Evolutionary conservation across 2,329 filamentous ascomycete species (phyloP), one percentile per base, ranked within the genome.

Genomic region (Exserohilum rostratum): DNA sequence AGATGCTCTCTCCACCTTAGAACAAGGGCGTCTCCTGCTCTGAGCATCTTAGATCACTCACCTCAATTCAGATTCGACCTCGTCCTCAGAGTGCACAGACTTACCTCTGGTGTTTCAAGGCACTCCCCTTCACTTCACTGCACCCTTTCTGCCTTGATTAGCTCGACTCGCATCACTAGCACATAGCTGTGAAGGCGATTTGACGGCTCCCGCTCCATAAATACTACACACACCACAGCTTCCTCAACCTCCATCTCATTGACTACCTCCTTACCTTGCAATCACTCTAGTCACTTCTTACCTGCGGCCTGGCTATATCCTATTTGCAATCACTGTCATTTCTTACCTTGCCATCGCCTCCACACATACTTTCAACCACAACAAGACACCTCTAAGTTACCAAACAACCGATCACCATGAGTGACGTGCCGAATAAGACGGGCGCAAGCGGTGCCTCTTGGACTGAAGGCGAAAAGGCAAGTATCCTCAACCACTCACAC

Each of bases 401-500:
- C 7, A 44, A 6, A 40, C 11, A 42, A 37, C 5, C 46, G 29
- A 11, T 12, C 53, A 56, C 15, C 15, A 58, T 58, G 56, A 39
- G 45, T 3, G 52, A 49, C 31, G 47, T 47, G 2, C 49, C 51
- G 5, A 50, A 38, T 34, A 57, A 59, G 45, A 55, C 50, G 3
- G 53, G 49, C 34, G 53, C 60, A 17, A 62, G 55, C 22, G 55
- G 58, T 49, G 53, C 54, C 31, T 53, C 51, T 12, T 69, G 66
- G 62, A 56, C 63, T 13, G 66, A 69, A n/a, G 55, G 42, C 9
- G 63, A 70, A 46, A 64, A 62, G 18, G 66, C 59, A 30, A 12
- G 51, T 52, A 20, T 15, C 11, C 17, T 15, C 11, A 3, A 5
- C 20, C 7, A 22, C 46, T 11, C 20, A 9, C 34, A 15, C 5